These are phyloP conservation scores for Pyrenula aspistea DNA, from an alignment of 495 filamentous ascomycete genomes.

Conservation along the genomic window DNA sequence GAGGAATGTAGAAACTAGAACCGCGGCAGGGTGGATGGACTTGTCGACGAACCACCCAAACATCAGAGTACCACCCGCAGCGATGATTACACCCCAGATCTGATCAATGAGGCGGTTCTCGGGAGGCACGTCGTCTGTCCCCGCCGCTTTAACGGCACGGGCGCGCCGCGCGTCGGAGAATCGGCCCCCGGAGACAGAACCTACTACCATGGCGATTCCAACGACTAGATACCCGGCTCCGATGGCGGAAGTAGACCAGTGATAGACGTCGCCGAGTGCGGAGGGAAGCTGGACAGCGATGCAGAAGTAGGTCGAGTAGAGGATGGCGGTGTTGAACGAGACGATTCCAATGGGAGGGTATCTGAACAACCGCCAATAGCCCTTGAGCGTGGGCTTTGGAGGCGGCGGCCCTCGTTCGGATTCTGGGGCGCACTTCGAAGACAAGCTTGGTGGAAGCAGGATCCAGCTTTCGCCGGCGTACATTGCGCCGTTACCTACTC, in stretches of 20 bases:
- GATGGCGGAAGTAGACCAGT: conserved; percentile 12
- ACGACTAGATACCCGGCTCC: conserved; percentile 16
- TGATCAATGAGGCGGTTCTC: conserved; percentile 15
- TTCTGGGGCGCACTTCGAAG: conserved; percentile 5
- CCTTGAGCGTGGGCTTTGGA: conserved; percentile 13
- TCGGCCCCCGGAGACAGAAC: conserved; percentile 15
- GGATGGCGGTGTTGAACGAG: conserved; percentile 16
- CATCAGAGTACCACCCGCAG: conserved; percentile 12
- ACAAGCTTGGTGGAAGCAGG: conserved; percentile 2
- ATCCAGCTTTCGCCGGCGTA: conserved; percentile 8
- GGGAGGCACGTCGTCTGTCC: conserved; percentile 5
- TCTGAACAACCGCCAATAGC: conserved; percentile 9
- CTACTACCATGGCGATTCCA: conserved; percentile 15
- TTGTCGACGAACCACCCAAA: conserved; percentile 20
- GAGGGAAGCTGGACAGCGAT: conserved; percentile 14
- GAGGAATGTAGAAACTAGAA: conserved; percentile 8
- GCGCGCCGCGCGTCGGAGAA: conserved; percentile 14
- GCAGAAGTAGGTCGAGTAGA: conserved; percentile 14
- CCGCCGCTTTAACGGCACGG: conserved; percentile 1
- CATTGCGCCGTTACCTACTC: conserved; percentile 15
- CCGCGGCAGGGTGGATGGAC: conserved; percentile 10
- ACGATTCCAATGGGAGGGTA: conserved; percentile 16
- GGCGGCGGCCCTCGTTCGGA: conserved; percentile 8
- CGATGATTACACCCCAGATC: conserved; percentile 15
- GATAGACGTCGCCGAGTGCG: conserved; percentile 13